Conservation (phyloP, 2,329 filamentous ascomycete species). For the Colletotrichum sp. region DNA sequence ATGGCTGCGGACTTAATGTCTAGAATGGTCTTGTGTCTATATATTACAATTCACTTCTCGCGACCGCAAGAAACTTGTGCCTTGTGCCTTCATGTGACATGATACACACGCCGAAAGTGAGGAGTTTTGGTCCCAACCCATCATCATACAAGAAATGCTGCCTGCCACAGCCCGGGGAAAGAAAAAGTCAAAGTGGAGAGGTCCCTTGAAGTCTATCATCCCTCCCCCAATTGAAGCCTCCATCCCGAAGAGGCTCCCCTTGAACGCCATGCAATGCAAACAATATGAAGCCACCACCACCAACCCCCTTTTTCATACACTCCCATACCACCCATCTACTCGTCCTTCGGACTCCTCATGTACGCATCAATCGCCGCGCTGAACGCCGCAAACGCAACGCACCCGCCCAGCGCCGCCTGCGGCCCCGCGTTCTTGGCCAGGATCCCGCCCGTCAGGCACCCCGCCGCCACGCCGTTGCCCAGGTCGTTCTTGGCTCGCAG, state of each 20-base stretch:
- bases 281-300: background rate
- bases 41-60: constrained; percentile 4
- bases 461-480: constrained; percentile 83
- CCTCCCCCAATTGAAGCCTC: background rate
- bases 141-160: background rate
- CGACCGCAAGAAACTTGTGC: background rate
- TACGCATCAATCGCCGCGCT: constrained; percentile 90
- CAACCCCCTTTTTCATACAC: background rate
- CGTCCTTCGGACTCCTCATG: constrained; percentile 78
- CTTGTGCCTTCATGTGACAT: background rate
- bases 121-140: background rate
- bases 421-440: constrained; percentile 87
- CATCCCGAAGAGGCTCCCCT: background rate
- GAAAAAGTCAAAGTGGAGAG: background rate
- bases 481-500: constrained; percentile 93
- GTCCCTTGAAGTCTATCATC: background rate
- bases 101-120: background rate
- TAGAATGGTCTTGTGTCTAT: background rate
- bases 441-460: constrained; percentile 90
- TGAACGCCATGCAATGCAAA: constrained; percentile 25
- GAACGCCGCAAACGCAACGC: constrained; percentile 92
- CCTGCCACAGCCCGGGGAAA: background rate
- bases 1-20: background rate
- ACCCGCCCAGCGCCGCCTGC: constrained; percentile 85
- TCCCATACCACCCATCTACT: constrained; percentile 33